These are phyloP conservation scores for Ettlia oleoabundans DNA, from an alignment of 139 green algal genomes.

Conservation along the genomic window DNA sequence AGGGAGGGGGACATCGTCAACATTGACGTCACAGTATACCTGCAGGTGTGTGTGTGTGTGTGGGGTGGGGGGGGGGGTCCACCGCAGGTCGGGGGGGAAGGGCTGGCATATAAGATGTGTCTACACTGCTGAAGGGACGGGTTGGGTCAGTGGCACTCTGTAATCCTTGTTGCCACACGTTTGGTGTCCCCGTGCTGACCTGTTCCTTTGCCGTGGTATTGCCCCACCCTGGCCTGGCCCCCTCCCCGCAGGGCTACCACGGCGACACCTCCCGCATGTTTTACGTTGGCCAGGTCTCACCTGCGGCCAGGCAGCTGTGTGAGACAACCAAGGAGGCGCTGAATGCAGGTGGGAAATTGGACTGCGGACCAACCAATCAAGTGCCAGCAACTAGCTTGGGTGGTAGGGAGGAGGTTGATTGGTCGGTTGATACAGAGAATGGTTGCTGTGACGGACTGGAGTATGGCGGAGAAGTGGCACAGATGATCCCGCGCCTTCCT, in stretches of 20 bases:
- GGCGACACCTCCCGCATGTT: constrained; percentile 93
- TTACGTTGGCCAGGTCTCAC: constrained; percentile 70
- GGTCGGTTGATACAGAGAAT: no score
- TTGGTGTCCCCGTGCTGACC: no score
- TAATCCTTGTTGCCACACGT: no score
- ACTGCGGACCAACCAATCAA: background rate
- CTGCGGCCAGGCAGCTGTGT: constrained; percentile 71
- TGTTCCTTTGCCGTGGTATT: no score
- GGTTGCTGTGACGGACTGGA: no score
- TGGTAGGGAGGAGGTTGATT: no score
- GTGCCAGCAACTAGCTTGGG: no score
- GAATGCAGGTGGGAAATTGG: constrained; percentile 52
- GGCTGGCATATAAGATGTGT: no score
- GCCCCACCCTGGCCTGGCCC: background rate
- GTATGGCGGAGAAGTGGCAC: no score
- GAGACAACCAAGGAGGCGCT: constrained; percentile 81
- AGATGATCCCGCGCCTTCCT: no score
- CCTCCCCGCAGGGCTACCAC: constrained; percentile 82
- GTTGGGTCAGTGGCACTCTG: background rate
- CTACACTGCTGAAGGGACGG: no score
- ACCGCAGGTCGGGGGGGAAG: background rate
- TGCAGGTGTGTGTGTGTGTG: constrained; percentile 63
- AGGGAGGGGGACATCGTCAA: constrained; percentile 95
- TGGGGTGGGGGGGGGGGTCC: background rate
- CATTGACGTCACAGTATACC: constrained; percentile 97